These are phyloP conservation scores for Fusarium protoensiforme DNA, from an alignment of 2,329 filamentous ascomycete species.

Conservation along the genomic window DNA sequence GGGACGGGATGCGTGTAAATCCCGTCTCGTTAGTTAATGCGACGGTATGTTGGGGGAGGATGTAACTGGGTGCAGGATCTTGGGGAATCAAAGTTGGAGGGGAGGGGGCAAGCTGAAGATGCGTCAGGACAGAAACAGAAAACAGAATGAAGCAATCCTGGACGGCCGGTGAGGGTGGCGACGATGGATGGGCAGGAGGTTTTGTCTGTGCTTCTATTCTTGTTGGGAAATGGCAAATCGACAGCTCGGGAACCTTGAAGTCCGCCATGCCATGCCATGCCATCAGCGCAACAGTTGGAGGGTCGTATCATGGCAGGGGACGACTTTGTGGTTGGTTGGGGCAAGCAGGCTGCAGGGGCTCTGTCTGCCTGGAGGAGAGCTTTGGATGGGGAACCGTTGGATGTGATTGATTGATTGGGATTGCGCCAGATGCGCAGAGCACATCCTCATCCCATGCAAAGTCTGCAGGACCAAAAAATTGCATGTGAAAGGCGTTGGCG, in stretches of 20 bases:
- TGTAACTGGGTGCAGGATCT: background rate
- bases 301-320: conserved; percentile 23
- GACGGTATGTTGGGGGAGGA: background rate
- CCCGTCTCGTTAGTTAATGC: background rate
- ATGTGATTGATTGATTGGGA: background rate
- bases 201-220: conserved; percentile 4
- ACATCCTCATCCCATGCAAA: background rate
- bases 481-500: background rate
- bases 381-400: conserved; percentile 2
- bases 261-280: background rate
- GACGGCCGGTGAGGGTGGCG: conserved; percentile 18
- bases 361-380: background rate
- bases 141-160: background rate
- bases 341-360: background rate
- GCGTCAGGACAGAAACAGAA: background rate
- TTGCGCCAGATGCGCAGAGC: background rate
- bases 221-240: conserved; percentile 16
- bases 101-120: conserved; percentile 1
- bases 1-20: background rate
- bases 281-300: background rate
- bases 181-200: background rate
- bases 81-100: background rate
- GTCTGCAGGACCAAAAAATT: background rate
- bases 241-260: background rate
- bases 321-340: conserved; percentile 21